Conservation (phyloP, 2,329 filamentous ascomycete species). For the Xylariaceae sp. region DNA sequence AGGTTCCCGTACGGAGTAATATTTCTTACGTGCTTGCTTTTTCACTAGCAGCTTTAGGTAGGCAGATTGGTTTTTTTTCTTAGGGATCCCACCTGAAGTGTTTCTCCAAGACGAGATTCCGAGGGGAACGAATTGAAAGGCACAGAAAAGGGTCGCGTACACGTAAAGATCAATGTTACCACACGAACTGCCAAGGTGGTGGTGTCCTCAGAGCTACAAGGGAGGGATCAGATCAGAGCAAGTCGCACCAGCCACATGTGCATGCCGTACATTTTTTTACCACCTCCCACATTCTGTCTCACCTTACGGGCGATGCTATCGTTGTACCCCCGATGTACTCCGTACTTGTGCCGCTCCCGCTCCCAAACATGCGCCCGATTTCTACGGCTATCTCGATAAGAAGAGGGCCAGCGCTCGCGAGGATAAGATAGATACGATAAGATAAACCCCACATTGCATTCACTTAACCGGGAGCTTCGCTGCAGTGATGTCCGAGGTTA, state of each 20-base stretch:
- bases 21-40: too few species aligned
- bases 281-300: neutral
- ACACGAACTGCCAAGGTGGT: neutral
- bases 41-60: too few species aligned
- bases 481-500: too few species aligned
- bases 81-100: too few species aligned
- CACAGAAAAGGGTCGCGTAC: neutral
- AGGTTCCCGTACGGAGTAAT: conserved; percentile 11
- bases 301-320: neutral
- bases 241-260: conserved; percentile 18
- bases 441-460: neutral
- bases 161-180: neutral
- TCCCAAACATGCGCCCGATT: neutral
- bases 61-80: neutral
- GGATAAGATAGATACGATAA: conserved; percentile 6
- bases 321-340: neutral
- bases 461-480: neutral
- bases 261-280: neutral
- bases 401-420: too few species aligned
- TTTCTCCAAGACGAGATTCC: neutral
- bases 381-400: neutral
- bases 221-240: conserved; percentile 4
- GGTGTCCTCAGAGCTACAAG: neutral
- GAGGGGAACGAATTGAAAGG: neutral
- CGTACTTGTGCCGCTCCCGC: neutral